phyloP scores from a whole-genome alignment of 2,329 filamentous ascomycete genomes.

The Dothidotthia symphoricarpi region DNA sequence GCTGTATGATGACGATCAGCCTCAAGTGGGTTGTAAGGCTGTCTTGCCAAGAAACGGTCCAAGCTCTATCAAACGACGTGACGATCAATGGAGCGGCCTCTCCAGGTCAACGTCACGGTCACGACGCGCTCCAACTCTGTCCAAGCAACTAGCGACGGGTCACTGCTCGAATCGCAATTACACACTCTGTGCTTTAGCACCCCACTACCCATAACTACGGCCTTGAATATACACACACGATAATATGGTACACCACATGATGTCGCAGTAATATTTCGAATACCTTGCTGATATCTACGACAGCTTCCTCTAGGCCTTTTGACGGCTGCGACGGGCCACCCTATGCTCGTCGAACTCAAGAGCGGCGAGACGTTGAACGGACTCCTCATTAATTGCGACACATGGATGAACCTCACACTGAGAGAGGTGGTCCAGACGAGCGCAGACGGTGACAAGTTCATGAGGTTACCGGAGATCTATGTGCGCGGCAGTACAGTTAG shows the following conservation, averaged over 20 bases:
- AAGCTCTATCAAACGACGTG: too few relatives aligned
- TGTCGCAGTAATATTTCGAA: slow-evolving; percentile 1
- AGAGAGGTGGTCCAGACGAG: slow-evolving; percentile 97
- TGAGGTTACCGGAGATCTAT: slow-evolving; percentile 88
- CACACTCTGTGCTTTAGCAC: too few relatives aligned
- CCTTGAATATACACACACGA: neutral
- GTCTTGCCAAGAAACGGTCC: too few relatives aligned
- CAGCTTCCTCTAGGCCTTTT: slow-evolving; percentile 74
- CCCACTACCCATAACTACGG: too few relatives aligned
- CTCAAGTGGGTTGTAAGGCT: too few relatives aligned
- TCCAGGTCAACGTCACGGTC: too few relatives aligned
- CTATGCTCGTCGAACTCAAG: slow-evolving; percentile 96
- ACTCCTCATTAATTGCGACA: slow-evolving; percentile 94
- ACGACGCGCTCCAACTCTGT: too few relatives aligned
- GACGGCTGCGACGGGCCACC: slow-evolving; percentile 93
- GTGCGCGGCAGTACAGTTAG: slow-evolving; percentile 95
- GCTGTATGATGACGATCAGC: too few relatives aligned
- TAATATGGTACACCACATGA: slow-evolving; percentile 27
- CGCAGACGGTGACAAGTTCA: slow-evolving; percentile 91
- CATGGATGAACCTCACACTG: slow-evolving; percentile 98
- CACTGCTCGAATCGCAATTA: too few relatives aligned
- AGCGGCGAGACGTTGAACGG: slow-evolving; percentile 97
- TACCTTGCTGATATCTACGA: slow-evolving; percentile 9
- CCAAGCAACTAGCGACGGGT: too few relatives aligned
- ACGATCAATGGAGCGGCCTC: too few relatives aligned